A percentile compares a stretch with the other conserved stretches of the same genome.
These are phyloP conservation scores for Cryptococcus jaspeensis DNA, from an alignment of 1,284 basidiomycete species.

Conservation along the genomic window DNA sequence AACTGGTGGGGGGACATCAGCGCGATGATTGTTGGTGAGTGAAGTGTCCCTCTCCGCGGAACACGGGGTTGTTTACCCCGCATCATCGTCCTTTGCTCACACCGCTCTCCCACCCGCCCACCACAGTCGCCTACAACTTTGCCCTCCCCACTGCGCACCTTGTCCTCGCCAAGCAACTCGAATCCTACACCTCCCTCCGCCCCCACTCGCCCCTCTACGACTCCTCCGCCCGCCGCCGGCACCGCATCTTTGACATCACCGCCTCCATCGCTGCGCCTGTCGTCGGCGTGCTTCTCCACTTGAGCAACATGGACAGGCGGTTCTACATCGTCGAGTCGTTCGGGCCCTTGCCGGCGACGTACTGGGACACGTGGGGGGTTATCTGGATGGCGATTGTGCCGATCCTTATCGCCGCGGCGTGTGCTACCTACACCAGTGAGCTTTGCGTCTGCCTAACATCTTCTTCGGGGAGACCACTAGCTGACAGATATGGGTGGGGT, in stretches of 20 bases:
- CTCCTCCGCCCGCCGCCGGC: conserved; percentile 20
- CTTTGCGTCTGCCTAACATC: too few species aligned
- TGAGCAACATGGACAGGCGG: conserved; percentile 36
- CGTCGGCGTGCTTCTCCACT: conserved; percentile 36
- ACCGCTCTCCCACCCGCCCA: not conserved
- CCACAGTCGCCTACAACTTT: conserved; percentile 45
- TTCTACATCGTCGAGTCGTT: conserved; percentile 39
- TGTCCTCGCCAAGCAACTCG: conserved; percentile 42
- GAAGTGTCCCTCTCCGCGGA: too few species aligned
- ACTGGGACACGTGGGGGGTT: conserved; percentile 46
- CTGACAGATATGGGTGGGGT: too few species aligned
- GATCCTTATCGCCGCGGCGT: conserved; percentile 33
- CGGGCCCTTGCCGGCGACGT: conserved; percentile 37
- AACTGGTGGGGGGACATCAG: conserved; percentile 37
- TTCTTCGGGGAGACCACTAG: too few species aligned
- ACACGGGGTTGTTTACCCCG: too few species aligned
- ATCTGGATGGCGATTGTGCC: conserved; percentile 42
- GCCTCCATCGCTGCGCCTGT: conserved; percentile 26
- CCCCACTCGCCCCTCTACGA: conserved; percentile 40
- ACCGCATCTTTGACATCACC: conserved; percentile 30
- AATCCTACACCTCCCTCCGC: conserved; percentile 39
- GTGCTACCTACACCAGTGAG: conserved; percentile 37
- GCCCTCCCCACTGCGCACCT: conserved; percentile 42
- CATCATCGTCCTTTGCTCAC: not conserved
- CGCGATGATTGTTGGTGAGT: conserved; percentile 24